phyloP scores from a whole-genome alignment of 2,329 filamentous ascomycete genomes.

The Alternaria sp. region DNA sequence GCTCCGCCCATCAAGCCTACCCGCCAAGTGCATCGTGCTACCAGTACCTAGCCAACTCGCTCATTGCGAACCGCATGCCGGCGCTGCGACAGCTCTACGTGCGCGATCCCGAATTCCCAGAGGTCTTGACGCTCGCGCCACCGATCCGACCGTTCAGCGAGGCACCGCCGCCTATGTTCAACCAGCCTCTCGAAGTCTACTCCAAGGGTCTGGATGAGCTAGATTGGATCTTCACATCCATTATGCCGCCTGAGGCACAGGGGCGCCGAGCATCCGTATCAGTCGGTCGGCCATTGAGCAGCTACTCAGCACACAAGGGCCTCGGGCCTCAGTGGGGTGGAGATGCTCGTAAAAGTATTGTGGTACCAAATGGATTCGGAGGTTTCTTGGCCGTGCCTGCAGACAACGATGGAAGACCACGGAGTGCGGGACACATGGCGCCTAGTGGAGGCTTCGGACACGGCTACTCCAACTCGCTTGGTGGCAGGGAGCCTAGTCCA shows the following conservation, averaged over 20 bases:
- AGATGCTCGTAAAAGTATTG: conserved; percentile 64
- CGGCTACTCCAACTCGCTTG: conserved; percentile 33
- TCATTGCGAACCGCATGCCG: conserved; percentile 77
- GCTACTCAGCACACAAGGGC: conserved; percentile 54
- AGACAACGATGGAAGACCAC: conserved; percentile 40
- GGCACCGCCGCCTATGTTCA: conserved; percentile 51
- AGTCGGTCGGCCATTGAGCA: conserved; percentile 53
- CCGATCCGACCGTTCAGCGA: conserved; percentile 63
- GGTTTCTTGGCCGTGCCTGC: conserved; percentile 69
- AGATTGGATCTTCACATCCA: conserved; percentile 71
- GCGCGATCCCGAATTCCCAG: conserved; percentile 81
- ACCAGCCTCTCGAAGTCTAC: conserved; percentile 67
- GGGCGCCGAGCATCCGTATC: conserved; percentile 49
- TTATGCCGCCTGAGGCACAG: conserved; percentile 58
- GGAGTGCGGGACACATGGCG: conserved; percentile 39
- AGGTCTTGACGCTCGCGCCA: conserved; percentile 75
- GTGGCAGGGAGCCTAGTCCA: conserved; percentile 25
- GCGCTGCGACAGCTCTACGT: conserved; percentile 81
- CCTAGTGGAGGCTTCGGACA: conserved; percentile 34
- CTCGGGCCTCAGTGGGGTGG: conserved; percentile 65
- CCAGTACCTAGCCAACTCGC: conserved; percentile 81
- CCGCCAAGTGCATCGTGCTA: conserved; percentile 71
- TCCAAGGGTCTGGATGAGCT: conserved; percentile 71
- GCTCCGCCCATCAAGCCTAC: conserved; percentile 62
- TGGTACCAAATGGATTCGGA: conserved; percentile 72